Conservation (phyloP, 352 stramenopile genomes). For the Globisporangium abappressorium region DNA sequence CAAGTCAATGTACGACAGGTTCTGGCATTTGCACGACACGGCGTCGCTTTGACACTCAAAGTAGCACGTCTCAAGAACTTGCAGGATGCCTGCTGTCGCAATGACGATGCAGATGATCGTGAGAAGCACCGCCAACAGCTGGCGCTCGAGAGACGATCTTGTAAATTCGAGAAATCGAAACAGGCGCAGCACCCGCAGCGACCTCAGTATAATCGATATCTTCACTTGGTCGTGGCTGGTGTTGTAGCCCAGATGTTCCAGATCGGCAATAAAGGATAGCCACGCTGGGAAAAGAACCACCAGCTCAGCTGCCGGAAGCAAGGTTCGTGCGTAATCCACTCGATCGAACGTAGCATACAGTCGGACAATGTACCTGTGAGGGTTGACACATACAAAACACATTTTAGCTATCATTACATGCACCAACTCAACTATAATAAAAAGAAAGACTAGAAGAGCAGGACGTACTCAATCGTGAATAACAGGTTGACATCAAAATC, state of each 20-base stretch:
- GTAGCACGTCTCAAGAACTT: constrained; percentile 63
- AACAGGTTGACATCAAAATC: constrained; percentile 62
- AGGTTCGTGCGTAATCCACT: constrained; percentile 47
- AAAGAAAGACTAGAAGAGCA: not conserved
- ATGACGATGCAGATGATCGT: constrained; percentile 75
- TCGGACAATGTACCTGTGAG: constrained; percentile 41
- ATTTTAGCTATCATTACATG: not conserved
- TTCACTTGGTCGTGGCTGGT: constrained; percentile 13
- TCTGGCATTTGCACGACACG: constrained; percentile 42
- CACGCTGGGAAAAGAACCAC: constrained; percentile 64
- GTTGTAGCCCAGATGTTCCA: constrained; percentile 7
- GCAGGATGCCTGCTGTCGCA: constrained; percentile 59
- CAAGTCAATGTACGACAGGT: constrained; percentile 68
- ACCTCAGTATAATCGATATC: constrained; percentile 39
- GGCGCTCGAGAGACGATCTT: constrained; percentile 65
- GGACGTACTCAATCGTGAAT: constrained; percentile 65
- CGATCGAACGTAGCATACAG: constrained; percentile 66
- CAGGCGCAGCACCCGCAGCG: constrained; percentile 63
- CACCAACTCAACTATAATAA: not conserved
- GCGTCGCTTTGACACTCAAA: constrained; percentile 21
- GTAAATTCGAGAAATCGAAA: constrained; percentile 78
- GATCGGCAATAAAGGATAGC: constrained; percentile 11
- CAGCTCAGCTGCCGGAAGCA: constrained; percentile 57
- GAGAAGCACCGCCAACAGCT: constrained; percentile 56
- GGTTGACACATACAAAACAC: too few species aligned